A percentile compares a stretch with the other conserved stretches of the same genome.
These are phyloP conservation scores for Balamuthia mandrillaris DNA, from an alignment of 208 protist genomes.

Conservation along the genomic window DNA sequence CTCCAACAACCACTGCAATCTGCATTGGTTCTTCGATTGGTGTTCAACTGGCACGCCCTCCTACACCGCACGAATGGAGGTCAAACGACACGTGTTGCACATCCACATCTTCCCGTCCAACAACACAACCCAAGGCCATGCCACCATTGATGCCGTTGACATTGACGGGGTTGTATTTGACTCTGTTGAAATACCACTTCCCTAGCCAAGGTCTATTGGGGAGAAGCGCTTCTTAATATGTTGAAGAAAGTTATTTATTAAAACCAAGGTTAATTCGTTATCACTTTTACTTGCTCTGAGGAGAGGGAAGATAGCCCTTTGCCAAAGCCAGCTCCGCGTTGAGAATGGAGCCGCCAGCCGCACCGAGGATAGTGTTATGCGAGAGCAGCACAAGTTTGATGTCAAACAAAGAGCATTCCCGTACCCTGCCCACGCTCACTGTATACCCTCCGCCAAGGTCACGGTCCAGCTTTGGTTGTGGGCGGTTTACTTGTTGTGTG, in stretches of 20 bases:
- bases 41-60: background rate
- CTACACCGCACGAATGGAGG: constrained; percentile 1
- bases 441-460: constrained; percentile 54
- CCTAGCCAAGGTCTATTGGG: too few species aligned
- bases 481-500: constrained; percentile 44
- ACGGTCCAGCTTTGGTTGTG: constrained; percentile 65
- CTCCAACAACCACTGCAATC: background rate
- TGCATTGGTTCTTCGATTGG: background rate
- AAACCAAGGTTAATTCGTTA: too few species aligned
- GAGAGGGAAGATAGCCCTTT: constrained; percentile 47
- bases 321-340: constrained; percentile 63
- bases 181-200: too few species aligned
- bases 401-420: constrained; percentile 56
- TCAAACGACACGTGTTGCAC: constrained; percentile 9
- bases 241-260: too few species aligned
- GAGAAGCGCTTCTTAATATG: too few species aligned
- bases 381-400: constrained; percentile 59
- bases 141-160: too few species aligned
- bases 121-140: too few species aligned
- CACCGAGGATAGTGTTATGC: constrained; percentile 71
- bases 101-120: too few species aligned
- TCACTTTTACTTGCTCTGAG: too few species aligned
- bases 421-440: constrained; percentile 64
- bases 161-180: too few species aligned
- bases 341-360: constrained; percentile 68